A percentile compares a stretch with the other conserved stretches of the same genome.
These are phyloP conservation scores for Ophiognomonia clavigignenti-juglandacearum DNA, from an alignment of 2,329 filamentous ascomycete species.

Conservation along the genomic window DNA sequence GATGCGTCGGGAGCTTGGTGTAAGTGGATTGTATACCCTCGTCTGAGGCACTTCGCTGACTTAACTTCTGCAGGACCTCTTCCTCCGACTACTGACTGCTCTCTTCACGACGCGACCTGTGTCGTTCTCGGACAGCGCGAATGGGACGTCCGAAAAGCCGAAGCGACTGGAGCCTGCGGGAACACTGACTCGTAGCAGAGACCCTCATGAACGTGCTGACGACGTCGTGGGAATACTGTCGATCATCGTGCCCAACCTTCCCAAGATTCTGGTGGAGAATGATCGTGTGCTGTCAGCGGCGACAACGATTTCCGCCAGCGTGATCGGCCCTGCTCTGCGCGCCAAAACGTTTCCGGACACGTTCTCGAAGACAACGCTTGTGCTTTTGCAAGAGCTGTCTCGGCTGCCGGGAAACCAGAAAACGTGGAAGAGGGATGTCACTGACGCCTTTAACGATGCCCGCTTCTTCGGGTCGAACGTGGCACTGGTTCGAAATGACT, in stretches of 20 bases:
- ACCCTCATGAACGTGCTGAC: constrained; percentile 51
- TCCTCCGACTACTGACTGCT: constrained; percentile 82
- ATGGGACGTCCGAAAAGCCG: constrained; percentile 32
- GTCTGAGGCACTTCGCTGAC: constrained; percentile 22
- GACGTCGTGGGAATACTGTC: constrained; percentile 78
- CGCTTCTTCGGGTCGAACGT: constrained; percentile 75
- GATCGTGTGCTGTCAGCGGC: constrained; percentile 79
- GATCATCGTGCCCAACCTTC: constrained; percentile 71
- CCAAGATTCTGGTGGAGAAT: constrained; percentile 76
- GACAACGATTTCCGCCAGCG: constrained; percentile 73
- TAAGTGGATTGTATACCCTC: constrained; percentile 39
- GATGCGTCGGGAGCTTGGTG: constrained; percentile 85
- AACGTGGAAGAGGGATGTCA: constrained; percentile 86
- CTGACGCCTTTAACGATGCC: constrained; percentile 85
- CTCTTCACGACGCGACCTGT: constrained; percentile 87
- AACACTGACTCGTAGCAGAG: constrained; percentile 27
- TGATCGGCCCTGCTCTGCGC: constrained; percentile 76
- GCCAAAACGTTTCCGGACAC: constrained; percentile 85
- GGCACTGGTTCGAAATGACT: constrained; percentile 62
- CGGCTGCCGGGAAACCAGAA: constrained; percentile 78
- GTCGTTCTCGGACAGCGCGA: constrained; percentile 56
- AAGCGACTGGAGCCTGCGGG: constrained; percentile 30
- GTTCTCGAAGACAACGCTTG: constrained; percentile 65
- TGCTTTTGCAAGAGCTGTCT: constrained; percentile 71
- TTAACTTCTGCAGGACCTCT: constrained; percentile 64